Evolutionary conservation across 1,284 basidiomycete species (phyloP), one percentile per base, ranked within the genome.

Genomic region (Termitomyces sp.): DNA sequence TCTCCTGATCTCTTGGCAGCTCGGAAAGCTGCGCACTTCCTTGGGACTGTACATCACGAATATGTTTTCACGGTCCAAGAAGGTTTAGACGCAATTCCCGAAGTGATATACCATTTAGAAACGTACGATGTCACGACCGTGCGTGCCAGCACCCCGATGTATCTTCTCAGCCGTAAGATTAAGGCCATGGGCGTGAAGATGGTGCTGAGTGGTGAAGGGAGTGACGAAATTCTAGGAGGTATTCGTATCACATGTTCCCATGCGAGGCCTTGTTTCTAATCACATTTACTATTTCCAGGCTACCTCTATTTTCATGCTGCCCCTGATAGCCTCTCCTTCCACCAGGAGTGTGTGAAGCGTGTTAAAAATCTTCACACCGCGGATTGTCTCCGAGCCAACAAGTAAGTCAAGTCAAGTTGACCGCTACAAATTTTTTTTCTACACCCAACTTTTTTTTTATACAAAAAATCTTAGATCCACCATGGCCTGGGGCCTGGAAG

Each of bases 161-260:
- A 96, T 70, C 84, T 99, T 34, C 84, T 99, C 57, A 94, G 90
- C 69, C 84, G 97, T 55, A 99, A 99, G 78, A 97, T 99, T 80
- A 99, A 99, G 77, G 96, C 97, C 2, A 99, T 95, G 90, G 97
- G 97, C 61, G 97, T 99, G 61, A 99, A 99, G 79, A 99, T 99
- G 97, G 97, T 99, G 3, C 81, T 99, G 39, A 94, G 90, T 60
- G 97, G 97, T 34, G 97, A 99, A 73, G 97, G 97, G 31, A 94
- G 92, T 57, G 97, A 99, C 66, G 97, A 99, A 74, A 94, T 99
- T 62, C 86, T 98, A 53, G 97, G 97, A 72, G 95, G 94, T 86
- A 65, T 15, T 5, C 34, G 12, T 24, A 48, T 49, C 47, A 49
- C 36, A 49, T 49, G 47, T 46, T 51, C 42, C 46, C 49, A 36